phyloP scores from a whole-genome alignment of 495 filamentous ascomycete genomes.

The Talaromyces stipitatus region DNA sequence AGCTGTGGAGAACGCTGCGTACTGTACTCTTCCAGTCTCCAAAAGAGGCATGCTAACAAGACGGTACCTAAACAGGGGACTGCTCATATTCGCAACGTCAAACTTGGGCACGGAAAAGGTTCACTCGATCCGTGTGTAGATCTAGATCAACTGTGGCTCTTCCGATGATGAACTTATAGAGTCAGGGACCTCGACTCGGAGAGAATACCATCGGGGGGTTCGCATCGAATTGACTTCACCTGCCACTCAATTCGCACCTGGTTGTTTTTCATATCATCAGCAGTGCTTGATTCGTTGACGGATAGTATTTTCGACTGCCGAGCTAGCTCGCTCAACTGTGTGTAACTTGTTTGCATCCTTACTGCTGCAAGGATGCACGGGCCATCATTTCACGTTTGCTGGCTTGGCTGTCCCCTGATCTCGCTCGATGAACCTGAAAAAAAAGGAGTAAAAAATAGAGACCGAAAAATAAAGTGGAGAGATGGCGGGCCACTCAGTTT shows the following conservation, averaged over 20 bases:
- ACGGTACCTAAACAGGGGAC: neutral
- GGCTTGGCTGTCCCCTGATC: neutral
- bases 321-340: neutral
- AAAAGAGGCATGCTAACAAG: neutral
- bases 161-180: neutral
- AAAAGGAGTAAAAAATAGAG: neutral
- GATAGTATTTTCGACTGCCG: neutral
- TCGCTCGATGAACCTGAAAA: neutral
- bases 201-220: neutral
- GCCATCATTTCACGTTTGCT: neutral
- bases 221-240: neutral
- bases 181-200: neutral
- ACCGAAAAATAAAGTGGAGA: neutral
- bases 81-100: neutral
- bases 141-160: neutral
- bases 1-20: neutral
- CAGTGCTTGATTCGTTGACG: neutral
- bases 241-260: neutral
- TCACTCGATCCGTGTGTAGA: neutral
- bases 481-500: neutral
- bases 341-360: neutral
- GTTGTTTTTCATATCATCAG: neutral
- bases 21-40: neutral
- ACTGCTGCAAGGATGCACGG: constrained; percentile 2
- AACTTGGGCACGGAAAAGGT: neutral